Conservation (phyloP, 2,329 filamentous ascomycete species). For the Aspergillus nomiae region DNA sequence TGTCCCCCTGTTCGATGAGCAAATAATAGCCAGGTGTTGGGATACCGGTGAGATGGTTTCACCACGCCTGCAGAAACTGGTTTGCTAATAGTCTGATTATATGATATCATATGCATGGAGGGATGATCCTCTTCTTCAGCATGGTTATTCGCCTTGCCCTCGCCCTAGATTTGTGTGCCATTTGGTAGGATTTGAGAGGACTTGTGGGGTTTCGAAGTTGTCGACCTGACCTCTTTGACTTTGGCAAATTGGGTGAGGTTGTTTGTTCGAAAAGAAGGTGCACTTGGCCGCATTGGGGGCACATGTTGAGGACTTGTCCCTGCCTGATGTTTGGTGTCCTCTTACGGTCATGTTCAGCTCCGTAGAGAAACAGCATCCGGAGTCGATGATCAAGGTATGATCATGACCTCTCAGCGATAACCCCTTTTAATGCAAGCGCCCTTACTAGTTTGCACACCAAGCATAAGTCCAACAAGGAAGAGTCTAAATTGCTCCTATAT, state of each 20-base stretch:
- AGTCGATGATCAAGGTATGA: background rate
- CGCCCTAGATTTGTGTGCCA: background rate
- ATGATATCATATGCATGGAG: conserved; percentile 13
- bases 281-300: background rate
- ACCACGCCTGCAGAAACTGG: conserved; percentile 2
- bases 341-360: background rate
- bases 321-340: background rate
- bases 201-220: background rate
- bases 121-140: background rate
- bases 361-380: background rate
- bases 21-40: background rate
- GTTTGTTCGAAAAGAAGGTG: background rate
- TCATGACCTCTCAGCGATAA: background rate
- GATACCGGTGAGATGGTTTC: conserved; percentile 11
- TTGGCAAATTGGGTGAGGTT: background rate
- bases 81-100: background rate
- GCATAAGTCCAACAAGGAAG: background rate
- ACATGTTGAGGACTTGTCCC: background rate
- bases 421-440: background rate
- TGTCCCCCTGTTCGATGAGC: background rate
- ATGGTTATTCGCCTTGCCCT: background rate
- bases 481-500: background rate
- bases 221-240: background rate
- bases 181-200: background rate
- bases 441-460: background rate